Base-by-base conservation (phyloP, 441 rosid genomes). In the Erodium moschatum region DNA sequence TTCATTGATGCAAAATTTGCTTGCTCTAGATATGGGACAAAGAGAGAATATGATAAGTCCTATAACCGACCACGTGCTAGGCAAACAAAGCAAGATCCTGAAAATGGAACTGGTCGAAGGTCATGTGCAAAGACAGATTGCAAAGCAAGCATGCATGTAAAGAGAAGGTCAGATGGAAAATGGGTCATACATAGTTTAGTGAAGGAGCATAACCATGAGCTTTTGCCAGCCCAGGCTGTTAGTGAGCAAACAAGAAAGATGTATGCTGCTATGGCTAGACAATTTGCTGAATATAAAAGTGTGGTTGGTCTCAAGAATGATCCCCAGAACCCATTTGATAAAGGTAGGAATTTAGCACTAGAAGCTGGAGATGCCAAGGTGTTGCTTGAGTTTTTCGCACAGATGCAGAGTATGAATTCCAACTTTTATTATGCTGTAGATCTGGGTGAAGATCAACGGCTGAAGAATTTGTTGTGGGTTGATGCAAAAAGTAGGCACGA, bases 1-100 rank as follows among this genome's bases (percentile, higher is more conserved):
- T 90, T 90, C 73, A 90, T 90, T 67, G 97, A 90, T 77, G 97
- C 95, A 0, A 90, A 90, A 68, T 88, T 90, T 67, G 95, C 95
- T 60, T 90, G 97, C 79, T 90, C 97, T 73, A 83, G 97, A 84
- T 90, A 88, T 27, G 97, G 97, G 48, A 82, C 89, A 0, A 90
- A 86, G 76, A 77, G 95, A 74, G 97, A 90, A 69, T 89, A 88
- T 78, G 97, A 46, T 4, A 90, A 90, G 70, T 84, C 95, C 12
- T 88, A 77, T 56, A 85, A 80, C 70, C 75, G 89, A 65, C 96
- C 91, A 64, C 86, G 97, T 70, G 81, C 96, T 64, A 84, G 95
- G 6, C 95, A 87, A 70, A 82, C 72, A 70, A 88, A 89, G 84
- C 92, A 84, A 80, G 96, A 87, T 15, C 84, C 89, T 0, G 97